Evolutionary conservation across 192 early-diverging fungal genomes (phyloP).

Genomic region (Geranomyces michiganensis): DNA sequence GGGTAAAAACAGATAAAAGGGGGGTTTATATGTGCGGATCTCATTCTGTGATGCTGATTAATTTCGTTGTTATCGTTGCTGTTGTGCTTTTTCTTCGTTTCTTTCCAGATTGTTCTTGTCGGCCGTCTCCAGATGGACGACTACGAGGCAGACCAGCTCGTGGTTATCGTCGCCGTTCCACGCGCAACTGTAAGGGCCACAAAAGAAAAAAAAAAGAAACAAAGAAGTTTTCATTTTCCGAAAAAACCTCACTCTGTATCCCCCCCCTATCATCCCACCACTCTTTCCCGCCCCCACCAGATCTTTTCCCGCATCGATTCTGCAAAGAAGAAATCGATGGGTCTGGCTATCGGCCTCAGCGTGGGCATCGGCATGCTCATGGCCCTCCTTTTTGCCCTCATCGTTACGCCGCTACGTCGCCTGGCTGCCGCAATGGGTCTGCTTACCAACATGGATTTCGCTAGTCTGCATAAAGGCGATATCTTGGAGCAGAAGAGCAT

Average conservation of each 20-base stretch:
- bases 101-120: not conserved
- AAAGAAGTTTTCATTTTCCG: no score
- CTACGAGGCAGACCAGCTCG: not conserved
- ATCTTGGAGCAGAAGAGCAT: conserved; percentile 5
- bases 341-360: conserved; percentile 8
- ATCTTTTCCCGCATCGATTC: not conserved
- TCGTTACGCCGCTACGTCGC: not conserved
- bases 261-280: no score
- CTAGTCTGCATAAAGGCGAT: conserved; percentile 8
- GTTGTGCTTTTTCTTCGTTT: no score
- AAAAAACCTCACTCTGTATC: no score
- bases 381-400: conserved; percentile 5
- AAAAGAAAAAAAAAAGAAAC: no score
- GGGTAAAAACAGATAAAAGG: no score
- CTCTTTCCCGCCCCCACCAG: no score
- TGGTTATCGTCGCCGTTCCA: not conserved
- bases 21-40: no score
- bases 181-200: not conserved
- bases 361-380: not conserved
- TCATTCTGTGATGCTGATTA: no score
- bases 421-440: conserved; percentile 4
- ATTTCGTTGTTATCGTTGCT: no score
- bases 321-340: not conserved
- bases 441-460: conserved; percentile 21
- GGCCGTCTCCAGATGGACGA: not conserved